A percentile compares a stretch with the other conserved stretches of the same genome.
phyloP scores from a whole-genome alignment of 2,329 filamentous ascomycete genomes.

The Sclerotinia glacialis region DNA sequence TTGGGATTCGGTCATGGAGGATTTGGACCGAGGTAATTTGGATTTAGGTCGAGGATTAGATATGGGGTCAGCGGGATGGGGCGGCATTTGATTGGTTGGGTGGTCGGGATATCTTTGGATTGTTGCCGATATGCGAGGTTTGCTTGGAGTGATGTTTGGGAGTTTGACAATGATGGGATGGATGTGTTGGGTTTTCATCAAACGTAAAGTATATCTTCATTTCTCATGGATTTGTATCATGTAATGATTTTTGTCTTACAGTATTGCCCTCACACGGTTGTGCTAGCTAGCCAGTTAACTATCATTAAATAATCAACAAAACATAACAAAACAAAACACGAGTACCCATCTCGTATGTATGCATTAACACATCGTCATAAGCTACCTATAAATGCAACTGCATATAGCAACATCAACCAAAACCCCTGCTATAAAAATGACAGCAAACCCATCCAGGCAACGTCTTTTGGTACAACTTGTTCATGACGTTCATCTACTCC shows the following conservation, averaged over 20 bases:
- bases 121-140: neutral
- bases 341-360: neutral
- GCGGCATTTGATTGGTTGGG: conserved; percentile 18
- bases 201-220: conserved; percentile 4
- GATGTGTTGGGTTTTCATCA: neutral
- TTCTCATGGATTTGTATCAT: neutral
- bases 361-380: conserved; percentile 10
- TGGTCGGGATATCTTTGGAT: neutral
- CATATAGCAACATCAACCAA: neutral
- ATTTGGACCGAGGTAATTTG: conserved; percentile 11
- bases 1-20: neutral
- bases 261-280: too few species aligned
- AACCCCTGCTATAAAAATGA: neutral
- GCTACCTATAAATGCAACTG: neutral
- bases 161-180: neutral
- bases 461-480: neutral
- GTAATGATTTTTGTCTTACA: neutral
- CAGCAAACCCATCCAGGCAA: neutral
- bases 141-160: neutral
- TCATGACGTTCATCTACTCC: conserved; percentile 9
- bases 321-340: neutral
- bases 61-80: conserved; percentile 17
- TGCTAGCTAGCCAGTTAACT: too few species aligned
- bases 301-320: too few species aligned
- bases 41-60: neutral